Evolutionary conservation across 495 filamentous ascomycete genomes (phyloP), one percentile per base, ranked within the genome.

Genomic region (Penicillium diatomitis): DNA sequence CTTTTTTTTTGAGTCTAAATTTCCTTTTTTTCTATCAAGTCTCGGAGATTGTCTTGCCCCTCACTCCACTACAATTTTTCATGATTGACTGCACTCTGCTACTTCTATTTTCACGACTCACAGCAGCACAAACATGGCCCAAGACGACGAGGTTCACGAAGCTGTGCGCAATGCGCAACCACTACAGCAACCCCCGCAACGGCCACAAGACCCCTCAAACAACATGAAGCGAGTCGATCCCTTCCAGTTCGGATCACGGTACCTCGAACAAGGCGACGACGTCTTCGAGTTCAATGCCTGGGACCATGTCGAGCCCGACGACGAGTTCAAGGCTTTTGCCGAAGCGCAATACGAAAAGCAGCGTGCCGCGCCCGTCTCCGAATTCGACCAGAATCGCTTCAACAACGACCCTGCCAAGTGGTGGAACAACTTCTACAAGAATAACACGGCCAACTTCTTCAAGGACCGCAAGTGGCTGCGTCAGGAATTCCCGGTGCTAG

Each of bases 251-350:
- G 92, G 92, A 46, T 90, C 87, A 8, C 88, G 92, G 41, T 83
- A 78, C 55, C 82, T 98, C 36, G 79, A 85, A 52, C 70, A 88
- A 57, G 78, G 81, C 55, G 88, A 94, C 68, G 78, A 96, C 58
- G 83, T 94, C 54, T 97, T 86, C 70, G 84, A 90, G 60, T 91
- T 90, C 81, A 98, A 98, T 65, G 92, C 92, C 36, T 98, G 92
- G 92, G 92, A 98, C 67, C 90, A 97, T 61, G 92, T 97, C 59
- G 82, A 72, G 57, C 84, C 88, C 52, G 89, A 95, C 62, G 79
- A 86, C 47, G 71, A 82, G 29, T 96, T 94, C 75, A 81, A 81
- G 54, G 80, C 83, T 45, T 91, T 89, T 64, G 84, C 89, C 38
- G 78, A 87, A 60, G 64, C 77, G 48, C 92, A 97, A 65, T 90